These are phyloP conservation scores for Strobilomyces echinocephalus DNA, from an alignment of 768 basidiomycete species.

Conservation along the genomic window DNA sequence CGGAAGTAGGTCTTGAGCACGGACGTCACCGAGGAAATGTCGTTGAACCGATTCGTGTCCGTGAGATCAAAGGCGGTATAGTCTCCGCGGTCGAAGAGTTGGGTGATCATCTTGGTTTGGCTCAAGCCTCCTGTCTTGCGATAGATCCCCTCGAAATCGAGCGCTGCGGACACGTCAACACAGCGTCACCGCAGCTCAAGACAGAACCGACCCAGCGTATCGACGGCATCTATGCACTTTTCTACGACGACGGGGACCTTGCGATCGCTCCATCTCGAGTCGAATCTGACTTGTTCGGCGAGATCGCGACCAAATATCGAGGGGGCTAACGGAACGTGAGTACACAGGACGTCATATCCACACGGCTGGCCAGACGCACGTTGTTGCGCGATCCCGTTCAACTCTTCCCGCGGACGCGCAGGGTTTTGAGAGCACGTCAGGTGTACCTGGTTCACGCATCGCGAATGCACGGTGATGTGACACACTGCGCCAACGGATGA, in stretches of 20 bases:
- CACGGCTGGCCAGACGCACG: slow-evolving; percentile 5
- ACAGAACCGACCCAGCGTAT: slow-evolving; percentile 61
- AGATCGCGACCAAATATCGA: slow-evolving; percentile 94
- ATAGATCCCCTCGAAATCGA: slow-evolving; percentile 98
- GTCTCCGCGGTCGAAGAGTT: slow-evolving; percentile 90
- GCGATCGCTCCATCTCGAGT: slow-evolving; percentile 54
- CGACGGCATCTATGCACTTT: slow-evolving; percentile 95
- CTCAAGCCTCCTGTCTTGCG: slow-evolving; percentile 93
- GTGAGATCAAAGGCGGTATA: slow-evolving; percentile 84
- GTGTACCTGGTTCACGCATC: slow-evolving; percentile 70
- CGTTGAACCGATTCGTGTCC: slow-evolving; percentile 89
- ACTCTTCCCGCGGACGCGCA: slow-evolving; percentile 29
- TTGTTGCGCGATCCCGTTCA: slow-evolving; percentile 23
- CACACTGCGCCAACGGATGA: slow-evolving; percentile 50
- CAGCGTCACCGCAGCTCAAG: not conserved
- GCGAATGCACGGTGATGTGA: slow-evolving; percentile 80
- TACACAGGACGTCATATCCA: slow-evolving; percentile 9
- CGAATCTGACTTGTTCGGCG: slow-evolving; percentile 72
- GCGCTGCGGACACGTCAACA: slow-evolving; percentile 43
- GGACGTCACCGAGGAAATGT: slow-evolving; percentile 94
- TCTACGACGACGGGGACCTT: slow-evolving; percentile 85
- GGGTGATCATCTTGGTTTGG: slow-evolving; percentile 89
- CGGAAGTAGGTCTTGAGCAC: slow-evolving; percentile 97
- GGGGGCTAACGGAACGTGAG: slow-evolving; percentile 46
- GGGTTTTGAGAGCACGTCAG: slow-evolving; percentile 58